Evolutionary conservation across 441 rosid genomes (phyloP).

Genomic region (Erysimum pusillum): DNA sequence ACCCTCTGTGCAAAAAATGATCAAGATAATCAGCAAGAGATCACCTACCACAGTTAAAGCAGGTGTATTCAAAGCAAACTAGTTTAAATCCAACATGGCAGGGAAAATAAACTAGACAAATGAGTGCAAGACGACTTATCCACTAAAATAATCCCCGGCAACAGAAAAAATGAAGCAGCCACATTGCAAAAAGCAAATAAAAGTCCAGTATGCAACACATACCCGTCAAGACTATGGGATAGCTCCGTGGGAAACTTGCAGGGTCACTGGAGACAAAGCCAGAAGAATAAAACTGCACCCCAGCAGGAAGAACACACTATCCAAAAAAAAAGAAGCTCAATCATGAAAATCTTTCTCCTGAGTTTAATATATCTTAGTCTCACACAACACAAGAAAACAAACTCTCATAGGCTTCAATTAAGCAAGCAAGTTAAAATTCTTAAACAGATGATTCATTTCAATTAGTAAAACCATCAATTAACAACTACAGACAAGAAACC

Average conservation of each 20-base stretch:
- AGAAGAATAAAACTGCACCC: constrained; percentile 75
- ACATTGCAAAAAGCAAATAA: constrained; percentile 22
- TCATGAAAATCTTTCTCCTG: constrained; percentile 6
- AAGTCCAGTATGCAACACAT: constrained; percentile 27
- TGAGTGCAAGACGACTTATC: constrained; percentile 5
- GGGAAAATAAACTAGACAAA: constrained; percentile 3
- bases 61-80: constrained; percentile 16
- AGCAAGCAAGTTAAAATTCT: constrained; percentile 1
- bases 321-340: constrained; percentile 17
- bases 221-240: constrained; percentile 98
- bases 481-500: constrained; percentile 4
- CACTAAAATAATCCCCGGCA: not conserved
- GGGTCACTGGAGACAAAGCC: constrained; percentile 74
- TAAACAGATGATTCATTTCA: constrained; percentile 10
- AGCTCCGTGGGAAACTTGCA: constrained; percentile 81
- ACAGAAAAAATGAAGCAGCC: constrained; percentile 8
- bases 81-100: constrained; percentile 26
- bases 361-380: constrained; percentile 28
- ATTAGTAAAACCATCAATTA: not conserved
- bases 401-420: not conserved
- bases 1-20: constrained; percentile 75
- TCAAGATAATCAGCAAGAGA: constrained; percentile 19
- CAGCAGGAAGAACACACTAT: constrained; percentile 97
- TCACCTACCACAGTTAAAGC: constrained; percentile 19
- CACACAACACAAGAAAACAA: constrained; percentile 21